Evolutionary conservation across 2,329 filamentous ascomycete genomes (phyloP).

Genomic region (Colletotrichum tabaci): DNA sequence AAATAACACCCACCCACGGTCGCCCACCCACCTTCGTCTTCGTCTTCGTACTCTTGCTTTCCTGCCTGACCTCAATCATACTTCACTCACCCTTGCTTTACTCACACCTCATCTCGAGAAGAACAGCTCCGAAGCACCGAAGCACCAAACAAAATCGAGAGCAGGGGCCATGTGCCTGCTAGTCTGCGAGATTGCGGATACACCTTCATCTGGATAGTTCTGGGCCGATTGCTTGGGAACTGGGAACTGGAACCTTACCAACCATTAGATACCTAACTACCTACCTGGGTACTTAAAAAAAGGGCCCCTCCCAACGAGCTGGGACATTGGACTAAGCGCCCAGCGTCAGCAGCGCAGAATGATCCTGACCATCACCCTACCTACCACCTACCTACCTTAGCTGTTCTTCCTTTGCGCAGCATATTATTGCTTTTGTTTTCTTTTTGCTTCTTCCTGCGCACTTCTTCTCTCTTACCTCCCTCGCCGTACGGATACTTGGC

Average conservation of each 20-base stretch:
- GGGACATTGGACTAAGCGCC: conserved; percentile 17
- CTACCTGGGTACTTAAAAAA: background rate
- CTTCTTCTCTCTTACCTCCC: conserved; percentile 6
- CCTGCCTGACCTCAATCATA: background rate
- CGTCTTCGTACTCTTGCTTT: background rate
- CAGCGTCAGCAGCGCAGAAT: conserved; percentile 23
- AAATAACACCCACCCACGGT: conserved; percentile 8
- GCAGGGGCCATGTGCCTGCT: conserved; percentile 37
- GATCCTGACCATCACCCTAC: conserved; percentile 38
- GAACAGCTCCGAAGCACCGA: conserved; percentile 13
- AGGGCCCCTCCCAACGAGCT: conserved; percentile 3
- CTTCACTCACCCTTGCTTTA: conserved; percentile 11
- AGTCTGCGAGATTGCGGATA: conserved; percentile 38
- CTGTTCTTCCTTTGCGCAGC: conserved; percentile 6
- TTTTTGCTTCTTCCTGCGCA: conserved; percentile 9
- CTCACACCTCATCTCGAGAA: conserved; percentile 8
- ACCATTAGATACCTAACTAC: too few relatives aligned
- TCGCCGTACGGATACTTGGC: conserved; percentile 6
- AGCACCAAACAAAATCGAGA: conserved; percentile 23
- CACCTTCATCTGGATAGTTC: conserved; percentile 15
- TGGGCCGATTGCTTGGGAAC: conserved; percentile 11
- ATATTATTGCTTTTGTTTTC: conserved; percentile 13
- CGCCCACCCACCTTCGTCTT: conserved; percentile 13
- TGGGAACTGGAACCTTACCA: conserved; percentile 12
- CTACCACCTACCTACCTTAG: conserved; percentile 27